phyloP scores from a whole-genome alignment of 2,329 filamentous ascomycete genomes.

The Onygena corvina region DNA sequence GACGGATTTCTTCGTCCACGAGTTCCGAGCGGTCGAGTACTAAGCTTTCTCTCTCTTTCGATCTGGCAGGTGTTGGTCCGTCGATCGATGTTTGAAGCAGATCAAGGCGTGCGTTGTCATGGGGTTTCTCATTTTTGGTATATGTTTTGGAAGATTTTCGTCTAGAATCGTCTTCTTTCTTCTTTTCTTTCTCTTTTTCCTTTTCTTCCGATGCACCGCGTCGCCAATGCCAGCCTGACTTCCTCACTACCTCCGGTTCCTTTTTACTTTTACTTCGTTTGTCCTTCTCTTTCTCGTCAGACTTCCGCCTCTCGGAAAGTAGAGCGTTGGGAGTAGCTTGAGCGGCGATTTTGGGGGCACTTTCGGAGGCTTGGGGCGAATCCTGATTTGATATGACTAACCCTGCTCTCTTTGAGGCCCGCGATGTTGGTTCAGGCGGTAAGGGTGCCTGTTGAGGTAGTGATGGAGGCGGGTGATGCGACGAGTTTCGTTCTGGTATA shows the following conservation, averaged over 20 bases:
- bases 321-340: background rate
- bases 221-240: slow-evolving; percentile 71
- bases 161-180: slow-evolving; percentile 47
- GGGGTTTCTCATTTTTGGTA: slow-evolving; percentile 42
- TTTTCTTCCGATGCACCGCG: slow-evolving; percentile 57
- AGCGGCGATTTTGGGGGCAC: slow-evolving; percentile 36
- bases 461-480: slow-evolving; percentile 36
- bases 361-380: slow-evolving; percentile 46
- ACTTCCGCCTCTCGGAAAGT: background rate
- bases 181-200: slow-evolving; percentile 36
- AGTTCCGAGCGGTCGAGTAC: slow-evolving; percentile 68
- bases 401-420: slow-evolving; percentile 26
- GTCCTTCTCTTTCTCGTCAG: slow-evolving; percentile 52
- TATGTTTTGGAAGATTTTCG: slow-evolving; percentile 53
- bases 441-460: slow-evolving; percentile 34
- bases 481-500: slow-evolving; percentile 43
- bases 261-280: slow-evolving; percentile 54
- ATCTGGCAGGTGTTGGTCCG: slow-evolving; percentile 23
- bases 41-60: slow-evolving; percentile 56
- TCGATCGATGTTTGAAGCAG: slow-evolving; percentile 82
- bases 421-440: slow-evolving; percentile 19
- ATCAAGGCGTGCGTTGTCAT: slow-evolving; percentile 74
- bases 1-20: slow-evolving; percentile 50
- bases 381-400: slow-evolving; percentile 27
- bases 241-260: slow-evolving; percentile 57